phyloP scores from a whole-genome alignment of 106 monocot genomes.

The Dendrobium officinale region DNA sequence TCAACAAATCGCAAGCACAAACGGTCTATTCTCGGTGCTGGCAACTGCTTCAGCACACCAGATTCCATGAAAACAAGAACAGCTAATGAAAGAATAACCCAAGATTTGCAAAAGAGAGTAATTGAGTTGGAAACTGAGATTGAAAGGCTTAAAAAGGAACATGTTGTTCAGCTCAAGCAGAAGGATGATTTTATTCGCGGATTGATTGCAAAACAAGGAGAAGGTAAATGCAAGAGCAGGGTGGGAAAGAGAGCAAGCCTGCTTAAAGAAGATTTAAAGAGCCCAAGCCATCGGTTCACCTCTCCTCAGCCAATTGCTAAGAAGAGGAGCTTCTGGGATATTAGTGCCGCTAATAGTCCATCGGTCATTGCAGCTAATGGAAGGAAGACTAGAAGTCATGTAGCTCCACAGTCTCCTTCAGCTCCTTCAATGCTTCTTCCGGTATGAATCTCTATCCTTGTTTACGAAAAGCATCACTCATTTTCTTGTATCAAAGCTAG shows the following conservation, averaged over 20 bases:
- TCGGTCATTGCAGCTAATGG: constrained; percentile 40
- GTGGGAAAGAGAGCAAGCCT: constrained; percentile 9
- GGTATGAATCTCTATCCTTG: constrained; percentile 24
- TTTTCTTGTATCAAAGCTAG: background rate
- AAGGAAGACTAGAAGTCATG: constrained; percentile 78
- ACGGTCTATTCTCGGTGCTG: constrained; percentile 46
- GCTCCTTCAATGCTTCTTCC: constrained; percentile 83
- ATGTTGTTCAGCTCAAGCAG: constrained; percentile 45
- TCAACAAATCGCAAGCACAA: constrained; percentile 34
- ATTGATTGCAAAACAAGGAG: constrained; percentile 22
- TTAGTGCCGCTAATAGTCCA: constrained; percentile 58
- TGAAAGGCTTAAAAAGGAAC: constrained; percentile 60
- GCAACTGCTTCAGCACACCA: constrained; percentile 70
- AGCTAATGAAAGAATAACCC: constrained; percentile 8
- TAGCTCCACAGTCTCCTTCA: constrained; percentile 27
- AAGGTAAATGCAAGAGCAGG: constrained; percentile 5
- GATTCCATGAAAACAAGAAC: constrained; percentile 28
- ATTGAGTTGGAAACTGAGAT: constrained; percentile 45
- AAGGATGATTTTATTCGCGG: constrained; percentile 60
- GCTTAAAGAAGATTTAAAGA: constrained; percentile 32
- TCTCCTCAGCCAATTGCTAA: constrained; percentile 55
- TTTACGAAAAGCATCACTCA: background rate
- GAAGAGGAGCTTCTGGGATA: constrained; percentile 96
- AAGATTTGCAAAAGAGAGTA: constrained; percentile 35
- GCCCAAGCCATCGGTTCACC: constrained; percentile 45